phyloP scores from a whole-genome alignment of 345 rosid species.

The Melastoma malabathricum region DNA sequence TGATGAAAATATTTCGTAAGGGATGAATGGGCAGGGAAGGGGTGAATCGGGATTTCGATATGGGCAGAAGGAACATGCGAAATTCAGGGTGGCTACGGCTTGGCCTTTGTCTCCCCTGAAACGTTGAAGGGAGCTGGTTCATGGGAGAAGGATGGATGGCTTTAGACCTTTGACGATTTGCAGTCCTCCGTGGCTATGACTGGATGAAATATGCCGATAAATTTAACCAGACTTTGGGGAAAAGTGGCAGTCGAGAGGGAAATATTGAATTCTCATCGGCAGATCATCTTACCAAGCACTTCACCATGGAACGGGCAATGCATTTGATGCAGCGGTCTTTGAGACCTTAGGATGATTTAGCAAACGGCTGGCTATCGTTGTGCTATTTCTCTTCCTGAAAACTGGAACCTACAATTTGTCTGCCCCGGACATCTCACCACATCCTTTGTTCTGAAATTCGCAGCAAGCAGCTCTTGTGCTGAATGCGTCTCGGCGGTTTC shows the following conservation, averaged over 20 bases:
- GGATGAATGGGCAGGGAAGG: too few relatives aligned
- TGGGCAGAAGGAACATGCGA: too few relatives aligned
- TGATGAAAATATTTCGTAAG: too few relatives aligned
- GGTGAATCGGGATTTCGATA: too few relatives aligned
- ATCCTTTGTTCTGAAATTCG: conserved; percentile 7
- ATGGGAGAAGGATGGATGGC: too few relatives aligned
- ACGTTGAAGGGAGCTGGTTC: too few relatives aligned
- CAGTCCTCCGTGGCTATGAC: too few relatives aligned
- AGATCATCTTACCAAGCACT: background rate
- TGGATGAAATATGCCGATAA: too few relatives aligned
- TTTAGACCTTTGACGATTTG: too few relatives aligned
- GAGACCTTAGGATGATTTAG: background rate
- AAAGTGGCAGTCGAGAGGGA: background rate
- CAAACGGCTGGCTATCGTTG: background rate
- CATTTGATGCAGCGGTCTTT: background rate
- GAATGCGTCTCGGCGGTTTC: conserved; percentile 92
- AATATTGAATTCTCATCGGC: background rate
- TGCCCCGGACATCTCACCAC: background rate
- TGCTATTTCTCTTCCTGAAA: background rate
- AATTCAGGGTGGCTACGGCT: too few relatives aligned
- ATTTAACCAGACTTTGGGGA: background rate
- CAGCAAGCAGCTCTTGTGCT: conserved; percentile 95
- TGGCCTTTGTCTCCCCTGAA: too few relatives aligned
- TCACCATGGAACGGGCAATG: background rate
- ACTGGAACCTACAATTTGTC: too few relatives aligned